These are phyloP conservation scores for Sporothrix euskadiensis DNA, from an alignment of 2,329 filamentous ascomycete species.

Conservation along the genomic window DNA sequence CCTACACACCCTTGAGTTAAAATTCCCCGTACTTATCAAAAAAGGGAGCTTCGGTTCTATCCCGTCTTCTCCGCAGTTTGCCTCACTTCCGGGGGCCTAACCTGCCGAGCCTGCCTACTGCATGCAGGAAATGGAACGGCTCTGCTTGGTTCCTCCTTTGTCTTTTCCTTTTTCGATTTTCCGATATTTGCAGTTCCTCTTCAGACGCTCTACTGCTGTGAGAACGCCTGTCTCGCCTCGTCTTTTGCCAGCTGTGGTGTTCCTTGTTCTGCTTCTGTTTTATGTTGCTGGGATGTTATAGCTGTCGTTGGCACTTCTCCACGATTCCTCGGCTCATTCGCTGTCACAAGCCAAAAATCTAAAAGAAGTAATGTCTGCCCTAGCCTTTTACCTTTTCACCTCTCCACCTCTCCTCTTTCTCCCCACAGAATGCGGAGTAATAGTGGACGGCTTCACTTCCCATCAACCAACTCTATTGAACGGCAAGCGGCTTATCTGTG, in stretches of 20 bases:
- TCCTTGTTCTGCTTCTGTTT: background rate
- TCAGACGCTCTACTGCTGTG: background rate
- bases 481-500: background rate
- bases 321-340: slow-evolving; percentile 11
- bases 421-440: slow-evolving; percentile 22
- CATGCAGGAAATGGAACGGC: background rate
- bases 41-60: background rate
- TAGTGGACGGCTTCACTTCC: background rate
- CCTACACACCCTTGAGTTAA: background rate
- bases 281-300: background rate
- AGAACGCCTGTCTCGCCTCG: background rate
- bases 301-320: background rate
- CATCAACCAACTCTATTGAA: background rate
- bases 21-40: background rate
- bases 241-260: background rate
- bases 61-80: background rate
- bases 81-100: background rate
- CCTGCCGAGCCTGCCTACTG: background rate
- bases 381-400: background rate
- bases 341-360: slow-evolving; percentile 19
- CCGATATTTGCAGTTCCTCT: background rate
- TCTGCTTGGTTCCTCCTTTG: background rate
- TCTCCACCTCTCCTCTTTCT: background rate
- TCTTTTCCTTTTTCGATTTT: background rate
- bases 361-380: background rate